Base-by-base conservation (phyloP, 441 rosid species). In the Erodium texanum region DNA sequence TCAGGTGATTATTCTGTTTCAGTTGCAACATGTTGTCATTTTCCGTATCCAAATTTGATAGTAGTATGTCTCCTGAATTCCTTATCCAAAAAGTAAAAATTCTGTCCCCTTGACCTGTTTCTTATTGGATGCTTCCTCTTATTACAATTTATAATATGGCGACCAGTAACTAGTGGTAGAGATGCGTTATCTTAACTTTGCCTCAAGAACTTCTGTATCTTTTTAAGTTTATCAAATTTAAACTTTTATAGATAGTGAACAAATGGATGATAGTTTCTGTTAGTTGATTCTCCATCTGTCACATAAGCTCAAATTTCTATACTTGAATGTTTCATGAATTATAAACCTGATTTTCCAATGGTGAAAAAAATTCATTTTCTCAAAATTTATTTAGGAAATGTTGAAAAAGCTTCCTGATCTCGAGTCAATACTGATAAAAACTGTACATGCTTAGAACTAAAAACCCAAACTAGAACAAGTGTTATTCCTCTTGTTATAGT, bases 1-100 rank as follows among this genome's bases (percentile, higher is more conserved):
- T 94, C 94, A 94, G 97, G 99, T 94, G 82, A 83, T 71, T 64
- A 67, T 48, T 56, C 34, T 36, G 45, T 29, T 23, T 76, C 27
- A 36, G 7, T 3, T 63, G 52, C 54, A 45, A 45, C 54, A 14
- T 45, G 54, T 11, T 45, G 54, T 14, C 16, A 14, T 45, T 3
- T 5, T 14, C 54, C 14, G 0, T 16, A 11, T 5, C 54, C n/a
- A 45, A 15, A 3, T 45, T 14, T 19, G 19, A 56, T 56, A 56
- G 62, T 56, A 56, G 16, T 20, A 19, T 56, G 23, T 16, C 23
- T 56, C 24, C 23, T 19, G 0, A 19, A 4, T 56, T 56, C 15
- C 54, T 45, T 45, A 14, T 16, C 54, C 54, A 45, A 5, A 45
- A 45, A 45, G n/a, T 45, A 45, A 11, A 5, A 45, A 14, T 45